phyloP scores from a whole-genome alignment of 148 eudicot species.

The Chenopodium berlandieri region DNA sequence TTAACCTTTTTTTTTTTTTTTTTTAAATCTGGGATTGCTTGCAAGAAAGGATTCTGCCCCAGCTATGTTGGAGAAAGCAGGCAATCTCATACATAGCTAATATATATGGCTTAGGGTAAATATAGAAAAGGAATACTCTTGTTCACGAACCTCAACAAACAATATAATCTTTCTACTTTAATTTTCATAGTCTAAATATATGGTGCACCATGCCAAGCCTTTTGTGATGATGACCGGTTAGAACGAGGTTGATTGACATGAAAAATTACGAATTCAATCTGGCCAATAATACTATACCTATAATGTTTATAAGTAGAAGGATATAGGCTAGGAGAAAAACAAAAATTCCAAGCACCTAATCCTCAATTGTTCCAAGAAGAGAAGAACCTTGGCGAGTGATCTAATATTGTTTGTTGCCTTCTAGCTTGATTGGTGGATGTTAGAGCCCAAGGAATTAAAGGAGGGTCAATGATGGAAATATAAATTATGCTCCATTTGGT shows the following conservation, averaged over 20 bases:
- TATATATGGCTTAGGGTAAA: not conserved
- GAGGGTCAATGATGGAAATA: not conserved
- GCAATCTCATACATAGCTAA: not conserved
- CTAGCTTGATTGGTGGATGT: not conserved
- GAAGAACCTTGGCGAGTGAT: not conserved
- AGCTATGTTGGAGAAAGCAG: not conserved
- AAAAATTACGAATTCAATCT: not conserved
- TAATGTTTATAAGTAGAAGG: not conserved
- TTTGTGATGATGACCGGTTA: not conserved
- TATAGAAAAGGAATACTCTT: slow-evolving; percentile 3
- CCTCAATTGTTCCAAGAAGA: not conserved
- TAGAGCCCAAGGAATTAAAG: not conserved
- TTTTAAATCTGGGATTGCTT: too few relatives aligned
- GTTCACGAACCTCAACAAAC: slow-evolving; percentile 15
- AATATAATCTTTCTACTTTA: not conserved
- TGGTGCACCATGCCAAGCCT: not conserved
- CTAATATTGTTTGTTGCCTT: not conserved
- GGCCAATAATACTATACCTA: not conserved
- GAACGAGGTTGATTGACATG: not conserved
- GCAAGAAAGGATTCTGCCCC: not conserved
- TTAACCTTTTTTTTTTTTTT: too few relatives aligned
- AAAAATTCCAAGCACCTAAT: not conserved
- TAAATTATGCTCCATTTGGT: not conserved
- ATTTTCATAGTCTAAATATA: not conserved
- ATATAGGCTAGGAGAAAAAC: not conserved